Conservation (phyloP, 169 alveolate genomes). For the Plasmodium knowlesi region DNA sequence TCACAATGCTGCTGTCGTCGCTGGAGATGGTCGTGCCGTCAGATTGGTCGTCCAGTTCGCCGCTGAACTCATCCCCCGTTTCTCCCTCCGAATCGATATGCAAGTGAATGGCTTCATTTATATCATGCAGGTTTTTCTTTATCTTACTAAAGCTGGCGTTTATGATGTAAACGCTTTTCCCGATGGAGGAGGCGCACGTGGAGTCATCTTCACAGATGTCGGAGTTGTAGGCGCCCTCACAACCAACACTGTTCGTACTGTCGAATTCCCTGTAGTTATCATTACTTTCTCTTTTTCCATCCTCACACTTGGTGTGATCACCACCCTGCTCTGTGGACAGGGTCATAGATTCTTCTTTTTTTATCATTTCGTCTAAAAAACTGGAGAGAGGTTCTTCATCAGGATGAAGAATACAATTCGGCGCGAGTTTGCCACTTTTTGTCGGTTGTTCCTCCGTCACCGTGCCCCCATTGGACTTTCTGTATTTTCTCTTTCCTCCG, state of each 20-base stretch:
- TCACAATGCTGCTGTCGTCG: background rate
- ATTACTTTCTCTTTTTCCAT: background rate
- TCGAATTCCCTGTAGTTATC: background rate
- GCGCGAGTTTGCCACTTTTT: background rate
- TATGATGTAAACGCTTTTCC: conserved; percentile 27
- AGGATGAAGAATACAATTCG: background rate
- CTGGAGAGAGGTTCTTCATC: background rate
- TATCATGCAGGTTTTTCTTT: conserved; percentile 11
- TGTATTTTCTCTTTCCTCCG: background rate
- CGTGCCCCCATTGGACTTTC: background rate
- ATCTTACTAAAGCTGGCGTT: conserved; percentile 15
- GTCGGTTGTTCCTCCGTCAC: background rate
- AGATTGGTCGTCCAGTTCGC: background rate
- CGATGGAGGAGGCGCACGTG: background rate
- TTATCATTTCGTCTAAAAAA: background rate
- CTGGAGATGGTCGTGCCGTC: background rate
- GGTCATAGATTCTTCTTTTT: background rate
- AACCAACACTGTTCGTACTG: background rate
- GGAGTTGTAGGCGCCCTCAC: background rate
- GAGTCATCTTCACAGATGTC: background rate
- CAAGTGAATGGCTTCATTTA: conserved; percentile 7
- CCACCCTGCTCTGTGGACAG: background rate
- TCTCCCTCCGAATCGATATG: background rate
- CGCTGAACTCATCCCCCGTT: background rate
- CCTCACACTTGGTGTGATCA: background rate